phyloP scores from a whole-genome alignment of 1,284 basidiomycete genomes.

The Heterobasidion annosum region DNA sequence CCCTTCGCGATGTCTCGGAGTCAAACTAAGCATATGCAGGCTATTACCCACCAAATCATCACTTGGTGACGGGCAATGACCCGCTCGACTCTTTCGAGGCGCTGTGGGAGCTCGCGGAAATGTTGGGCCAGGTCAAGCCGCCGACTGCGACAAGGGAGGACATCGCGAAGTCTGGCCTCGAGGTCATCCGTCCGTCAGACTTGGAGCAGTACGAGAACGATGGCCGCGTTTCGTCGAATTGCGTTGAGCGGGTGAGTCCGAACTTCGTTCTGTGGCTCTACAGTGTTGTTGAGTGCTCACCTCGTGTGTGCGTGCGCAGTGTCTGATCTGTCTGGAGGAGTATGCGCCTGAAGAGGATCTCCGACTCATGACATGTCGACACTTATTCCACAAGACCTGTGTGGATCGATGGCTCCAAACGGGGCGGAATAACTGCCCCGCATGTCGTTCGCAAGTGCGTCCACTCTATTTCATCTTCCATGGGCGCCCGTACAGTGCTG shows the following conservation, averaged over 20 bases:
- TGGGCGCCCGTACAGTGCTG: no score
- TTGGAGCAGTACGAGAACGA: slow-evolving; percentile 46
- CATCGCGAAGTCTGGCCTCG: slow-evolving; percentile 72
- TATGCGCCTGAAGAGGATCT: slow-evolving; percentile 70
- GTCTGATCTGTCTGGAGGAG: slow-evolving; percentile 78
- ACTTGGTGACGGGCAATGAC: slow-evolving; percentile 70
- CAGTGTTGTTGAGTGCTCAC: background rate
- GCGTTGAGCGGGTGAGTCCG: slow-evolving; percentile 59
- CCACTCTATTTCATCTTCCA: background rate
- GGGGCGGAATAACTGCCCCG: slow-evolving; percentile 84
- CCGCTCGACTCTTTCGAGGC: slow-evolving; percentile 73
- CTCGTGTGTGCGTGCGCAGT: slow-evolving; percentile 27
- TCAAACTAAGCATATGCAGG: slow-evolving; percentile 28
- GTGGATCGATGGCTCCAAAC: slow-evolving; percentile 84
- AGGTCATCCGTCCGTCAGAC: slow-evolving; percentile 52
- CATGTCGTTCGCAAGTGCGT: slow-evolving; percentile 67
- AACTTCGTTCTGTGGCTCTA: background rate
- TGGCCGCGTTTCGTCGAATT: slow-evolving; percentile 65
- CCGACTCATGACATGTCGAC: slow-evolving; percentile 72
- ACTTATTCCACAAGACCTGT: slow-evolving; percentile 80
- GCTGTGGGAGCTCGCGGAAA: slow-evolving; percentile 67
- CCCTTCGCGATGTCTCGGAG: slow-evolving; percentile 3
- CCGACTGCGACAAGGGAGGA: slow-evolving; percentile 75
- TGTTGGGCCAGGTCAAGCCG: slow-evolving; percentile 71
- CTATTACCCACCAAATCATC: slow-evolving; percentile 82